Percentiles rank a stretch among this genome's conserved stretches.
Evolutionary conservation across 176 grass and related monocot genomes (phyloP).

Genomic region (Leersia perrieri): DNA sequence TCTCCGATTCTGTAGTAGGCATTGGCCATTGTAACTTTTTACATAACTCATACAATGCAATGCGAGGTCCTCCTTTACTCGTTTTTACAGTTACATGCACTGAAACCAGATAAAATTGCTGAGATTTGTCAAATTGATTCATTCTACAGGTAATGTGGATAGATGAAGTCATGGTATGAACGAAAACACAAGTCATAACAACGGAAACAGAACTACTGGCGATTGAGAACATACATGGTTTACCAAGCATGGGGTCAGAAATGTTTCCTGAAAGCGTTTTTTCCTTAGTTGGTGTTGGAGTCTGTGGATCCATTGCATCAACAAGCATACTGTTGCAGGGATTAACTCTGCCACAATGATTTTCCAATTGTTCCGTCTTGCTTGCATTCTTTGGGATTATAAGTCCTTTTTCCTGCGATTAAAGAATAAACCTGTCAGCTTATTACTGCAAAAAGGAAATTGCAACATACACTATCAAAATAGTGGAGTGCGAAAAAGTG

Average conservation of each 20-base stretch:
- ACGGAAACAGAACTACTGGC: slow-evolving; percentile 13
- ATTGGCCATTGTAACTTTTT: slow-evolving; percentile 77
- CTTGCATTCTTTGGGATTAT: slow-evolving; percentile 49
- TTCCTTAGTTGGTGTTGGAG: slow-evolving; percentile 17
- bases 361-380: slow-evolving; percentile 38
- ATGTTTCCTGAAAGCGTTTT: slow-evolving; percentile 14
- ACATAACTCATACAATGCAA: slow-evolving; percentile 61
- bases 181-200: neutral
- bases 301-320: slow-evolving; percentile 43
- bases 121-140: slow-evolving; percentile 3
- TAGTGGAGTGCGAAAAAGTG: slow-evolving; percentile 22
- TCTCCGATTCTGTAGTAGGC: slow-evolving; percentile 58
- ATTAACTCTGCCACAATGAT: slow-evolving; percentile 19
- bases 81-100: slow-evolving; percentile 60
- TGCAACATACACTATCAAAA: slow-evolving; percentile 10
- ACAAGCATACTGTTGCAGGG: slow-evolving; percentile 11
- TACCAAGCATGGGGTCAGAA: slow-evolving; percentile 28
- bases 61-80: slow-evolving; percentile 80
- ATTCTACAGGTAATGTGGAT: neutral
- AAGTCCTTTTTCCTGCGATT: slow-evolving; percentile 57
- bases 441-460: slow-evolving; percentile 7
- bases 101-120: slow-evolving; percentile 43
- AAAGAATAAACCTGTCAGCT: slow-evolving; percentile 27
- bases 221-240: slow-evolving; percentile 42
- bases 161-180: neutral